phyloP scores from a whole-genome alignment of 116 monocot species.

The Dioscorea cayenensis region DNA sequence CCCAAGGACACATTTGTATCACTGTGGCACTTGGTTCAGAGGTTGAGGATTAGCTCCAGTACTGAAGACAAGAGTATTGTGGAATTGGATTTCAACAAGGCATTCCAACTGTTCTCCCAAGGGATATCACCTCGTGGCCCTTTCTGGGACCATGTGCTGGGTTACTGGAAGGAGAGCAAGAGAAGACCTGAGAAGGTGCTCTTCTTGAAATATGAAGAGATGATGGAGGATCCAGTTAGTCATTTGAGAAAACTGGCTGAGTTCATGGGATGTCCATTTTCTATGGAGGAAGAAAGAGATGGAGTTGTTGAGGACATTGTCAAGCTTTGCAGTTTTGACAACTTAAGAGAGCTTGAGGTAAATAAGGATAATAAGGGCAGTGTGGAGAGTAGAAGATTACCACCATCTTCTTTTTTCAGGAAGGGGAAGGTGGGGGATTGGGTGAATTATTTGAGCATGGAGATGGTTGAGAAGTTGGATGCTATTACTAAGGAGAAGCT shows the following conservation, averaged over 20 bases:
- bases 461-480: slow-evolving; percentile 16
- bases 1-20: too few species aligned
- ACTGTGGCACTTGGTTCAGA: slow-evolving; percentile 9
- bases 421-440: slow-evolving; percentile 28
- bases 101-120: slow-evolving; percentile 9
- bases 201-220: slow-evolving; percentile 28
- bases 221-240: slow-evolving; percentile 14
- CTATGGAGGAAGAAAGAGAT: slow-evolving; percentile 8
- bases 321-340: slow-evolving; percentile 15
- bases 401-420: slow-evolving; percentile 7
- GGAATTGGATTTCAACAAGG: neutral
- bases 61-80: neutral
- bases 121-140: neutral
- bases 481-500: slow-evolving; percentile 8
- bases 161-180: slow-evolving; percentile 22
- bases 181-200: slow-evolving; percentile 15
- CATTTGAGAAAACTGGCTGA: slow-evolving; percentile 8
- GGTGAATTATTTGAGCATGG: slow-evolving; percentile 15
- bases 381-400: too few species aligned
- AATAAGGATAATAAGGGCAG: neutral
- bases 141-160: slow-evolving; percentile 15
- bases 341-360: slow-evolving; percentile 2
- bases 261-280: slow-evolving; percentile 7
- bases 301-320: slow-evolving; percentile 17
- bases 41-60: neutral